Evolutionary conservation across 257 asterid genomes (phyloP).

Genomic region (Lycium ferocissimum): DNA sequence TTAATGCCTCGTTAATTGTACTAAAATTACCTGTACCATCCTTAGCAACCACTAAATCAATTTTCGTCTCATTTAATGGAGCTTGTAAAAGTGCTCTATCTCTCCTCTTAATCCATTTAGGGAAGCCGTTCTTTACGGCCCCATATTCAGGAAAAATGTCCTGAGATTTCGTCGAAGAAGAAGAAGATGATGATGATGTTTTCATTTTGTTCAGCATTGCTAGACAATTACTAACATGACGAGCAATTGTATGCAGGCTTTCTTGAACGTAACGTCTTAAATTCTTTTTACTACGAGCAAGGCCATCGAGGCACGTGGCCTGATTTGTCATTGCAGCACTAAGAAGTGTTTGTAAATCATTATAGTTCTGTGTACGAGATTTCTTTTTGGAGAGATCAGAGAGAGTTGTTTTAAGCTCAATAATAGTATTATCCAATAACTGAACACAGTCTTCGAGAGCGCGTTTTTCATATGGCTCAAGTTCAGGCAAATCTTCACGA

Average conservation of each 20-base stretch:
- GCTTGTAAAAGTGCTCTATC: conserved; percentile 73
- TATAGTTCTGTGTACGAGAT: conserved; percentile 49
- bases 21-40: conserved; percentile 89
- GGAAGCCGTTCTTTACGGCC: conserved; percentile 50
- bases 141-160: conserved; percentile 58
- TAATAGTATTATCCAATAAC: conserved; percentile 62
- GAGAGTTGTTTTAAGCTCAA: conserved; percentile 50
- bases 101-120: conserved; percentile 64
- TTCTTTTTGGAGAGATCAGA: conserved; percentile 47
- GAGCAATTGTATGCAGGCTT: conserved; percentile 61
- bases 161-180: not conserved
- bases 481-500: conserved; percentile 55
- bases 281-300: conserved; percentile 62
- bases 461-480: conserved; percentile 59
- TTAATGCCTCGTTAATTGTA: conserved; percentile 68
- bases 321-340: conserved; percentile 97
- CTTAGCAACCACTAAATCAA: conserved; percentile 66
- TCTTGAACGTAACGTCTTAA: conserved; percentile 62
- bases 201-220: conserved; percentile 76
- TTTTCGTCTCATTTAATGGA: conserved; percentile 44
- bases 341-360: conserved; percentile 72
- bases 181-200: not conserved
- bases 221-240: conserved; percentile 80
- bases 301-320: conserved; percentile 92
- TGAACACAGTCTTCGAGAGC: conserved; percentile 88